Evolutionary conservation across 2,329 filamentous ascomycete species (phyloP).

Genomic region (Lasiodiplodia gonubiensis): DNA sequence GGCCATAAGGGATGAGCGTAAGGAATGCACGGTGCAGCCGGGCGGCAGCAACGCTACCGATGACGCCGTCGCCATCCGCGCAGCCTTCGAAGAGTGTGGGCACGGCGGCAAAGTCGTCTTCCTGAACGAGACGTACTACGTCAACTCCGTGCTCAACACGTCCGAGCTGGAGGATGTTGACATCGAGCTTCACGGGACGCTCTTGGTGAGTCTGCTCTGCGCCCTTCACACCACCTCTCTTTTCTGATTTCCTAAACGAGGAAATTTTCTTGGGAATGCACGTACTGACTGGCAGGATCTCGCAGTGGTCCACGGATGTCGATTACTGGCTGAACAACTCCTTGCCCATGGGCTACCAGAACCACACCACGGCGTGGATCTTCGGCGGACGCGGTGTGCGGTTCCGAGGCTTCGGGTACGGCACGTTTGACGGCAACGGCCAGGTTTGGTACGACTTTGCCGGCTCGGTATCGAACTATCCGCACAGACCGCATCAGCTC

Average conservation of each 20-base stretch:
- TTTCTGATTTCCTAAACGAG: neutral
- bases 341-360: constrained; percentile 60
- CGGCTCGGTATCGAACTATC: constrained; percentile 39
- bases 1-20: neutral
- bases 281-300: neutral
- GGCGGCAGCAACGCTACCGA: constrained; percentile 38
- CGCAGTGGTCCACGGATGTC: constrained; percentile 49
- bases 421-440: constrained; percentile 65
- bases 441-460: constrained; percentile 64
- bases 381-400: constrained; percentile 38
- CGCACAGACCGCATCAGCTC: constrained; percentile 57
- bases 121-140: constrained; percentile 55
- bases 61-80: constrained; percentile 58
- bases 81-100: constrained; percentile 58
- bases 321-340: constrained; percentile 60
- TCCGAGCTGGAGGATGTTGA: constrained; percentile 54
- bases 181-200: constrained; percentile 56
- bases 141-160: constrained; percentile 58
- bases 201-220: constrained; percentile 45
- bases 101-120: constrained; percentile 59
- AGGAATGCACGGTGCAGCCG: constrained; percentile 19
- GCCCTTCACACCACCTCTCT: no score
- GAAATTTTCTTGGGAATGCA: neutral
- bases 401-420: constrained; percentile 35
- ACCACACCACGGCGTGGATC: constrained; percentile 61